Evolutionary conservation across 306 rosid genomes (phyloP), one percentile per base, ranked within the genome.

Genomic region (Prunus padus): DNA sequence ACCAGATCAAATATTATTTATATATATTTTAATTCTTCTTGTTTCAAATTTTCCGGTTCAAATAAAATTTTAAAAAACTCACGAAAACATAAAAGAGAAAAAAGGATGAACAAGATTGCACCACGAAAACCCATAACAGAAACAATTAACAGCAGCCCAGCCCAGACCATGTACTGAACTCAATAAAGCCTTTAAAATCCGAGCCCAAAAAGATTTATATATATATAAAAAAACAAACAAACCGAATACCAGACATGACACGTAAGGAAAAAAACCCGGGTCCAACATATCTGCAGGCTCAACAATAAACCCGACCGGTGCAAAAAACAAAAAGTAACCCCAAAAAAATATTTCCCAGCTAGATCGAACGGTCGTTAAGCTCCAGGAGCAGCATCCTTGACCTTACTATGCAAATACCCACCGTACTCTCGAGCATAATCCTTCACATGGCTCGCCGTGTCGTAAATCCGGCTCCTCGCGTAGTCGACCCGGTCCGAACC

Each of bases 391-490:
- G 96, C 97, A 67, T 92, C 98, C 74, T 89, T 95, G 0, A 82
- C 92, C 83, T 87, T 92, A 62, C 84, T 80, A 55, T 94, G 95
- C 83, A 92, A 87, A 74, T 89, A 90, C 10, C 89, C 97, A 23
- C 97, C 98, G 26, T 90, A 94, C 80, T 94, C 97, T 54, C 82
- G 79, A 0, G 98, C 98, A 62, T 85, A 91, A 54, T 93, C 98
- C 82, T 89, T 93, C 8, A 93, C 98, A 8, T 93, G 96, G 56
- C 75, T 70, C 1, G 97, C 98, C 1, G 98, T 92, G 69, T 90
- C 91, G 47, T 85, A 92, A 67, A 95, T 85, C 69, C 97, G 78
- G 84, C 70, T 84, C 65, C 97, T 79, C 0, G 98, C 97, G 23
- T 90, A 87, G 50, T 95, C 95, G 45, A 95, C 72, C 52, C 86